These are phyloP conservation scores for Diaporthe eres DNA, from an alignment of 2,329 filamentous ascomycete genomes.

Conservation along the genomic window DNA sequence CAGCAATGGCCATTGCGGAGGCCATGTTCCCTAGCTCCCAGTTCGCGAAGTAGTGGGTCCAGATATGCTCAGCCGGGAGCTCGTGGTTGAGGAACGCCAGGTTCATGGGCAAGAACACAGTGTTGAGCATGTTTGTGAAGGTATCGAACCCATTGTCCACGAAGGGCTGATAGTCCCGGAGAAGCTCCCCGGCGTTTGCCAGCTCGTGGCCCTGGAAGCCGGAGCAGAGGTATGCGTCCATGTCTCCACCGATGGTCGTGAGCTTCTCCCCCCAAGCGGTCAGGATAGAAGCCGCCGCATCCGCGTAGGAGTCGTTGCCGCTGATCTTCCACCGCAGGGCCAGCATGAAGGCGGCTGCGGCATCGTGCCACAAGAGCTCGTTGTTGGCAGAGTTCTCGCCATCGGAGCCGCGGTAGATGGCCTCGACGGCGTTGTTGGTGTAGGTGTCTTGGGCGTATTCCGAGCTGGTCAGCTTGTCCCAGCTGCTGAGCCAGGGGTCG, in stretches of 20 bases:
- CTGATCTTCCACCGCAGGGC: slow-evolving; percentile 58
- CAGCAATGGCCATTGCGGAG: slow-evolving; percentile 55
- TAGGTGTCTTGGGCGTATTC: slow-evolving; percentile 29
- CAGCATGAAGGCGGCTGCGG: slow-evolving; percentile 37
- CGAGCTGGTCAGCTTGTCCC: slow-evolving; percentile 16
- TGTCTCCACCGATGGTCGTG: slow-evolving; percentile 50
- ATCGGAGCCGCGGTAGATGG: slow-evolving; percentile 33
- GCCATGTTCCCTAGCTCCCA: slow-evolving; percentile 62
- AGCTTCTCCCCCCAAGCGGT: slow-evolving; percentile 55
- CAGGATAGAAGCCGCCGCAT: slow-evolving; percentile 54
- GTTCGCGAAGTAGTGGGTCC: slow-evolving; percentile 57
- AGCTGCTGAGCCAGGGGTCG: slow-evolving; percentile 38
- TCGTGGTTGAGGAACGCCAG: slow-evolving; percentile 56
- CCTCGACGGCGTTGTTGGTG: slow-evolving; percentile 12
- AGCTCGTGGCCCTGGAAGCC: slow-evolving; percentile 62
- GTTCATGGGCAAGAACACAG: slow-evolving; percentile 57
- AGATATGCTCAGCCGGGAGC: slow-evolving; percentile 44
- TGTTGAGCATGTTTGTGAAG: slow-evolving; percentile 50
- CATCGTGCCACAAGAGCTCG: slow-evolving; percentile 34
- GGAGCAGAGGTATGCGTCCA: slow-evolving; percentile 55
- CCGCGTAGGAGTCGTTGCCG: slow-evolving; percentile 53
- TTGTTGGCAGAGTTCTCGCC: slow-evolving; percentile 13
- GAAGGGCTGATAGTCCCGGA: slow-evolving; percentile 52
- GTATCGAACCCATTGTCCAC: slow-evolving; percentile 46
- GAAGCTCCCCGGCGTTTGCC: slow-evolving; percentile 61